These are phyloP conservation scores for Exophiala sideris DNA, from an alignment of 2,329 filamentous ascomycete genomes.

Conservation along the genomic window DNA sequence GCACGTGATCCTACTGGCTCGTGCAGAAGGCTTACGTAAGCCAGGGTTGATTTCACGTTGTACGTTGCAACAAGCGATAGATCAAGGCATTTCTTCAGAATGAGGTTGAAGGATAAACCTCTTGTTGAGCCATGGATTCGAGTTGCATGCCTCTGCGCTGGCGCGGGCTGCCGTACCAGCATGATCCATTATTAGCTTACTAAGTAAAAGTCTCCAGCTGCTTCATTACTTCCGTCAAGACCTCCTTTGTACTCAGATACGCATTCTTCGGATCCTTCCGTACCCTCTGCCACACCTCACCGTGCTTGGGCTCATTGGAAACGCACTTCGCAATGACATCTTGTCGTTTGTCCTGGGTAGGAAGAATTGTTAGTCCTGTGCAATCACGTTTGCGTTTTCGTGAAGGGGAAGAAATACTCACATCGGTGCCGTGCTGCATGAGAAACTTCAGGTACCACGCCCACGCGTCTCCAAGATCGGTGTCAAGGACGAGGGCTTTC, in stretches of 20 bases:
- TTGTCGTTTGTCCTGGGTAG: conserved; percentile 68
- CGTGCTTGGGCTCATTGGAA: conserved; percentile 82
- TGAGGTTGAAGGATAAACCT: too few relatives aligned
- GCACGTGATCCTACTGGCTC: too few relatives aligned
- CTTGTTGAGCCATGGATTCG: too few relatives aligned
- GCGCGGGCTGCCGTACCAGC: not conserved
- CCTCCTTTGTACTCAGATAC: conserved; percentile 69
- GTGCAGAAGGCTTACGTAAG: too few relatives aligned
- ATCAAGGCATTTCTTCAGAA: too few relatives aligned
- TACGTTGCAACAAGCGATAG: too few relatives aligned
- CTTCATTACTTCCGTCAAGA: conserved; percentile 73
- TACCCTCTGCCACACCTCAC: conserved; percentile 84
- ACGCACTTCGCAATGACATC: conserved; percentile 81
- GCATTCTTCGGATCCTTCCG: conserved; percentile 84
- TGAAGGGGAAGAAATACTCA: conserved; percentile 33
- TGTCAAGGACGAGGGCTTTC: conserved; percentile 84
- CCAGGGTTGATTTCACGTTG: too few relatives aligned
- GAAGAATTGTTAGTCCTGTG: conserved; percentile 7
- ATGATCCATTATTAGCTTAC: not conserved
- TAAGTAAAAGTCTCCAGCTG: conserved; percentile 40
- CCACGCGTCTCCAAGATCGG: conserved; percentile 88
- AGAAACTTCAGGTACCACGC: conserved; percentile 98
- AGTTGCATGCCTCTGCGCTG: too few relatives aligned
- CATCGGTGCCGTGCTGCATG: conserved; percentile 81
- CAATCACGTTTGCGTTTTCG: conserved; percentile 10